These are phyloP conservation scores for Moricandia moricandioides DNA, from an alignment of 345 rosid genomes.

Conservation along the genomic window DNA sequence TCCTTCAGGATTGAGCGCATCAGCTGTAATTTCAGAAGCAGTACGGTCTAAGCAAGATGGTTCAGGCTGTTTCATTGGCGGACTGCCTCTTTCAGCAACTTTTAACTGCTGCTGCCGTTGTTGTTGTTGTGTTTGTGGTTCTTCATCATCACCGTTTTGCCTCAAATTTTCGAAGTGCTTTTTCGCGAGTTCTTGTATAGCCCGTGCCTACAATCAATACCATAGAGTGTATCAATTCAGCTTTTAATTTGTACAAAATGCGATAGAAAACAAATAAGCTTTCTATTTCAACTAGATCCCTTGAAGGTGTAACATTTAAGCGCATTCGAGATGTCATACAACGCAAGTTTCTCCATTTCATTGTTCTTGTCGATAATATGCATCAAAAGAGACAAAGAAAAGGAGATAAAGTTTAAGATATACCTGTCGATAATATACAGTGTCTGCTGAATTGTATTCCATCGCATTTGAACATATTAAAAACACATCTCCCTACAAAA, in stretches of 20 bases:
- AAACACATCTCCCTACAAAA: slow-evolving; percentile 73
- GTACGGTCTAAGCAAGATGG: slow-evolving; percentile 52
- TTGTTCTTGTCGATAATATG: not conserved
- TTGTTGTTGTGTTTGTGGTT: slow-evolving; percentile 51
- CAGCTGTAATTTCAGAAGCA: slow-evolving; percentile 65
- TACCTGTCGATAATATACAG: slow-evolving; percentile 91
- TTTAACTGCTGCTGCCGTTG: slow-evolving; percentile 52
- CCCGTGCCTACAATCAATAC: slow-evolving; percentile 63
- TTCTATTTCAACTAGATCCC: not conserved
- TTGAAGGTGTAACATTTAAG: not conserved
- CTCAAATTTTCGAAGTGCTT: slow-evolving; percentile 89
- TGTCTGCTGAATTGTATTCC: slow-evolving; percentile 93
- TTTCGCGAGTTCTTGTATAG: slow-evolving; percentile 87
- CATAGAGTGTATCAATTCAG: slow-evolving; percentile 52
- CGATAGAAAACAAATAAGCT: not conserved
- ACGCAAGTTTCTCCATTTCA: not conserved
- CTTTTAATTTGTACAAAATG: not conserved
- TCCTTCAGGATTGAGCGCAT: slow-evolving; percentile 59
- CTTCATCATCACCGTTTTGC: slow-evolving; percentile 86
- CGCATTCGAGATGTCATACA: not conserved
- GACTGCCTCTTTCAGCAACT: slow-evolving; percentile 44
- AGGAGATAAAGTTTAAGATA: slow-evolving; percentile 22
- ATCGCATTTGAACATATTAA: slow-evolving; percentile 91
- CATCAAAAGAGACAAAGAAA: not conserved
- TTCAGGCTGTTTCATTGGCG: slow-evolving; percentile 59